Evolutionary conservation across 1,139 yeast genomes (phyloP).

Genomic region (Candida sojae): DNA sequence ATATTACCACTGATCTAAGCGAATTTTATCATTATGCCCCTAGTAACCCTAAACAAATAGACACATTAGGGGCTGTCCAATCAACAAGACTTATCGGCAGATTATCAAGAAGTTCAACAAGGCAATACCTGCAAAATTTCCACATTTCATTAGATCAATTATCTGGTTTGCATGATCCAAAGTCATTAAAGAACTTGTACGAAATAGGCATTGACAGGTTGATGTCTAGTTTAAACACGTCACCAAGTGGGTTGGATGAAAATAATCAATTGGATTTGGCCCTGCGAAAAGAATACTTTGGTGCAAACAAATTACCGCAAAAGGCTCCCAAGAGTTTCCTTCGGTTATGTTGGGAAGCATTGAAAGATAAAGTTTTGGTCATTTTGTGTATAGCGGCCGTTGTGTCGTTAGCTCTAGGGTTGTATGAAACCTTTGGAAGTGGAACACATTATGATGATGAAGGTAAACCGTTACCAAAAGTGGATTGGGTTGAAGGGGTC

Average conservation of each 20-base stretch:
- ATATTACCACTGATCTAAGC: not conserved
- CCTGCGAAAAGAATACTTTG: constrained; percentile 53
- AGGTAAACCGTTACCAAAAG: constrained; percentile 72
- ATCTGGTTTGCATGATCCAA: constrained; percentile 53
- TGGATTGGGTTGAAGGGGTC: constrained; percentile 98
- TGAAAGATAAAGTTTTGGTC: constrained; percentile 89
- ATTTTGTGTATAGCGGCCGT: constrained; percentile 84
- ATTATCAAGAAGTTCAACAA: constrained; percentile 8
- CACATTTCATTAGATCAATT: constrained; percentile 29
- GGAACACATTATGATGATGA: constrained; percentile 76
- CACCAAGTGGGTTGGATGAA: constrained; percentile 47
- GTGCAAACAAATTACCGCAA: constrained; percentile 71
- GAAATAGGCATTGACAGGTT: constrained; percentile 39
- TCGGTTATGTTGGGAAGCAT: constrained; percentile 73
- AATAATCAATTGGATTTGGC: constrained; percentile 27
- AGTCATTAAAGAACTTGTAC: constrained; percentile 41
- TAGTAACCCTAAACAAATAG: not conserved
- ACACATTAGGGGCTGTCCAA: constrained; percentile 6
- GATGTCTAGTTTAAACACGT: constrained; percentile 36
- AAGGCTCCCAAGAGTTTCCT: constrained; percentile 67
- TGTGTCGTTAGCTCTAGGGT: constrained; percentile 84
- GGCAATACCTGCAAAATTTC: constrained; percentile 2
- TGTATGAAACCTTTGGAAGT: constrained; percentile 90
- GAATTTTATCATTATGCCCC: not conserved
- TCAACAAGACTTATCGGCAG: constrained; percentile 8